Evolutionary conservation across 208 protist species (phyloP).

Genomic region (Giardia muris): DNA sequence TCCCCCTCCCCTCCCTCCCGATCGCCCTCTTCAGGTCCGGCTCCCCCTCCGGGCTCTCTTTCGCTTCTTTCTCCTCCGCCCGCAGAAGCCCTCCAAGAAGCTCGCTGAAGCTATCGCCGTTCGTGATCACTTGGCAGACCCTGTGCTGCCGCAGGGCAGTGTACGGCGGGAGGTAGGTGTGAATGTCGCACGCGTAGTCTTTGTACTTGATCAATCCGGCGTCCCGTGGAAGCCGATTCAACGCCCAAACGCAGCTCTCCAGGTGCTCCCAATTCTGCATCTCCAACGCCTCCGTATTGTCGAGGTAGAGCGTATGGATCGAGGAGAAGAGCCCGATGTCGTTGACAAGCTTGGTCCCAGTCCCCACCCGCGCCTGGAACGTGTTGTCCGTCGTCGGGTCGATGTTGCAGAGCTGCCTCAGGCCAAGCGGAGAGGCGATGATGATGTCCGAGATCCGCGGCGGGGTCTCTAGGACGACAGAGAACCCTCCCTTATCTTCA

Average conservation of each 20-base stretch:
- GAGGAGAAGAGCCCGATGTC: background rate
- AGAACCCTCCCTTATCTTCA: too few relatives aligned
- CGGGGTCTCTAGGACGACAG: background rate
- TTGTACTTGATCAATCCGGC: background rate
- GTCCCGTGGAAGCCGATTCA: background rate
- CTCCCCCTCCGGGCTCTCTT: background rate
- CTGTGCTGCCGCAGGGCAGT: background rate
- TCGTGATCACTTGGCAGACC: background rate
- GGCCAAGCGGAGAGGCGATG: background rate
- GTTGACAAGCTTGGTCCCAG: background rate
- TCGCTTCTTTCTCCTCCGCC: background rate
- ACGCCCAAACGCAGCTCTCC: background rate
- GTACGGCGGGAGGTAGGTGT: background rate
- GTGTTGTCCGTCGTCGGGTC: background rate
- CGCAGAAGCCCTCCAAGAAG: background rate
- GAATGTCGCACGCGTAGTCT: background rate
- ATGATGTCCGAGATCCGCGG: background rate
- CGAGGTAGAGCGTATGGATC: background rate
- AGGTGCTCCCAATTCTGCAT: constrained; percentile 3
- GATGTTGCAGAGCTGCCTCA: background rate
- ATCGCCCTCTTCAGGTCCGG: background rate
- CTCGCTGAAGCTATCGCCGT: background rate
- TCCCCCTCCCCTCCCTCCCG: too few relatives aligned
- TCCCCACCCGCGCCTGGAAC: background rate
- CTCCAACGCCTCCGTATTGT: background rate